A percentile compares a stretch with the other conserved stretches of the same genome.
Evolutionary conservation across 768 basidiomycete species (phyloP).

Genomic region (Lactifluus subvellereus): DNA sequence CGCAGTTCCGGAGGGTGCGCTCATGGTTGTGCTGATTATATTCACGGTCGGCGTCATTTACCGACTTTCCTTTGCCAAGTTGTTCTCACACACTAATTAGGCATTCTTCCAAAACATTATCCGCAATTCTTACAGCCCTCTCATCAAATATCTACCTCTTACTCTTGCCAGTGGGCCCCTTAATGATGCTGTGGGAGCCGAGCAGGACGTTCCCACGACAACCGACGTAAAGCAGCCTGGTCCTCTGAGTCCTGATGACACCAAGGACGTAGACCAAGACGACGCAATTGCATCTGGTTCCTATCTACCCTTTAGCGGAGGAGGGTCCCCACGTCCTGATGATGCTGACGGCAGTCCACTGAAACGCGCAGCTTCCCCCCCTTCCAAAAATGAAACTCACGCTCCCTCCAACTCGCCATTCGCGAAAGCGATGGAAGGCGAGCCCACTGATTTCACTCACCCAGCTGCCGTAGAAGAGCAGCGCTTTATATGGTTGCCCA

Average conservation of each 20-base stretch:
- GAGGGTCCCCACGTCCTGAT: neutral
- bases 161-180: conserved; percentile 64
- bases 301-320: neutral
- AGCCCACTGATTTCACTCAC: conserved; percentile 66
- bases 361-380: neutral
- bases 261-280: conserved; percentile 8
- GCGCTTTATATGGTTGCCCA: conserved; percentile 79
- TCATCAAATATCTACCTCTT: conserved; percentile 69
- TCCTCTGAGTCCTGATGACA: neutral
- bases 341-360: neutral
- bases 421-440: conserved; percentile 28
- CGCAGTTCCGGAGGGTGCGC: conserved; percentile 65
- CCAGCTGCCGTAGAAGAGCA: conserved; percentile 74
- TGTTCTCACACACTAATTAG: conserved; percentile 33
- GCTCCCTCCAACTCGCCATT: conserved; percentile 13
- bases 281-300: neutral
- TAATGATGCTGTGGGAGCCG: conserved; percentile 30
- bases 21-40: conserved; percentile 82
- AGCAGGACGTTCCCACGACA: neutral
- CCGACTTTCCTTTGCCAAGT: neutral
- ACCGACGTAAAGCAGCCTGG: neutral
- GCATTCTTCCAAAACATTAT: conserved; percentile 68
- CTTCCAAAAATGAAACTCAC: conserved; percentile 10
- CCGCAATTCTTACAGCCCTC: conserved; percentile 73
- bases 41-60: conserved; percentile 61